A percentile compares a stretch with the other conserved stretches of the same genome.
Conservation (phyloP, 1,284 basidiomycete genomes). For the Ustilago lituana region DNA sequence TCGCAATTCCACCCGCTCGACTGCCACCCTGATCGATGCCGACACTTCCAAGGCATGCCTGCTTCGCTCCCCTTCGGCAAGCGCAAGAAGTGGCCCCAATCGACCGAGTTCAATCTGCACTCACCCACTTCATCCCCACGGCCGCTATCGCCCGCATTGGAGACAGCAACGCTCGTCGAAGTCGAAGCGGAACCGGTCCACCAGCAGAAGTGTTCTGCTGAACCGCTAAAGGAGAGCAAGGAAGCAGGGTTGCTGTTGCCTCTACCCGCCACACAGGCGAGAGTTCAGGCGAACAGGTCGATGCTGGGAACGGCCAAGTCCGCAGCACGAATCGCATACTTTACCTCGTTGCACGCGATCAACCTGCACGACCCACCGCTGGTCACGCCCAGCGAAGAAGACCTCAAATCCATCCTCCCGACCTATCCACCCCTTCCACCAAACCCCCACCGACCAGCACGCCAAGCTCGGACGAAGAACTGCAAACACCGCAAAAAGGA, state of each 20-base stretch:
- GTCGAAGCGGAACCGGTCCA: no score
- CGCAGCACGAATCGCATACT: constrained; percentile 18
- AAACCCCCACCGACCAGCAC: neutral
- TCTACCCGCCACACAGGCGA: constrained; percentile 11
- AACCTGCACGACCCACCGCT: constrained; percentile 17
- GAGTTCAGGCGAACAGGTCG: neutral
- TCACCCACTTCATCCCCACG: no score
- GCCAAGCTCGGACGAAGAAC: no score
- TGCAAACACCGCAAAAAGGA: no score
- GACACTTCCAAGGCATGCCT: constrained; percentile 31
- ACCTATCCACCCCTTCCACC: neutral
- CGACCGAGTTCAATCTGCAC: neutral
- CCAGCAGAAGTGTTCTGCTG: no score
- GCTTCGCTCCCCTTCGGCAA: constrained; percentile 11
- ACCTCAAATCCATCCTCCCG: constrained; percentile 26
- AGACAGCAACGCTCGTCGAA: constrained; percentile 14
- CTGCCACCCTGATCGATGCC: constrained; percentile 20
- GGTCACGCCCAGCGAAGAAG: constrained; percentile 29
- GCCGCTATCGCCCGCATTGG: neutral
- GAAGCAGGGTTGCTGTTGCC: constrained; percentile 2
- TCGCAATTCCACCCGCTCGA: constrained; percentile 50
- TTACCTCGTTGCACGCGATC: constrained; percentile 24
- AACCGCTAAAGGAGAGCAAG: no score
- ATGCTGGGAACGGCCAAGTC: constrained; percentile 14
- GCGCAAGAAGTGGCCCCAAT: constrained; percentile 12